phyloP scores from a whole-genome alignment of 2,329 filamentous ascomycete genomes.

The Fusarium fujikuroi region DNA sequence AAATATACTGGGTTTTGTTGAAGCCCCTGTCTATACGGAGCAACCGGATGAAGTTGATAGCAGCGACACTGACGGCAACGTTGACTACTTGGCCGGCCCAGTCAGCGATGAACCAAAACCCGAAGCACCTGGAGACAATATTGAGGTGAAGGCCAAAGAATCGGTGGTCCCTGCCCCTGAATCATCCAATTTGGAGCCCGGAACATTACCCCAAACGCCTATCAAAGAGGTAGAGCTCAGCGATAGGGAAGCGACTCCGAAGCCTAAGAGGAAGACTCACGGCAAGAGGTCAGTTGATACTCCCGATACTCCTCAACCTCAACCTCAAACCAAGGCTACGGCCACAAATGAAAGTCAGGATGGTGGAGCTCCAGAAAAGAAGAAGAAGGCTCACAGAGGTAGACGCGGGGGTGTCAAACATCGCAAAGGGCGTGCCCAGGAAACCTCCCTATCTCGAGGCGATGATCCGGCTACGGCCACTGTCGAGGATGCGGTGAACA shows the following conservation, averaged over 20 bases:
- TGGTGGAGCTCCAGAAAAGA: conserved; percentile 58
- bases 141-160: conserved; percentile 14
- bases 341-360: conserved; percentile 12
- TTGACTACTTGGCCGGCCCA: background rate
- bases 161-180: conserved; percentile 8
- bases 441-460: conserved; percentile 61
- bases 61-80: conserved; percentile 32
- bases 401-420: conserved; percentile 78
- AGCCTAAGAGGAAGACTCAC: conserved; percentile 4
- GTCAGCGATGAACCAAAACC: background rate
- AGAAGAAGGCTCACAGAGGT: conserved; percentile 76
- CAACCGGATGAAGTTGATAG: conserved; percentile 25
- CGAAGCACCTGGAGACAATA: background rate
- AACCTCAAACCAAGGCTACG: background rate
- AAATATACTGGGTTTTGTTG: conserved; percentile 12
- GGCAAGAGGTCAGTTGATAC: conserved; percentile 1
- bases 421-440: conserved; percentile 66
- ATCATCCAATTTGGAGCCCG: conserved; percentile 5
- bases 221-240: conserved; percentile 14
- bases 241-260: conserved; percentile 30
- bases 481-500: conserved; percentile 71
- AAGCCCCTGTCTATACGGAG: background rate
- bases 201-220: conserved; percentile 4
- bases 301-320: background rate
- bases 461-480: conserved; percentile 58